A percentile compares a stretch with the other conserved stretches of the same genome.
These are phyloP conservation scores for Cadophora luteo-olivacea DNA, from an alignment of 2,329 filamentous ascomycete species.

Conservation along the genomic window DNA sequence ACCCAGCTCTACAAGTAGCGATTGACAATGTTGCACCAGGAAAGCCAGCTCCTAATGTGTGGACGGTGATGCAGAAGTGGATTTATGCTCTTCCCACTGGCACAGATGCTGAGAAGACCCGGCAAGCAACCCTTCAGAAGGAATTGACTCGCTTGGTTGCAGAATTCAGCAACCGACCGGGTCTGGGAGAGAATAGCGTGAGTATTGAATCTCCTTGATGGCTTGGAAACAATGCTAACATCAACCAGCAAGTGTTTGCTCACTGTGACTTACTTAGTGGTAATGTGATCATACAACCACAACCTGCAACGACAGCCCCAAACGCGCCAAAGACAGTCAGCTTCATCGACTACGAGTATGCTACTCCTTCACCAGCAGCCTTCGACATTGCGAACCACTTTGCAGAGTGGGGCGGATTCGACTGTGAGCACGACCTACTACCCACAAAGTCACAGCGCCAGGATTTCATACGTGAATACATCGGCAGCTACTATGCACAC, in stretches of 20 bases:
- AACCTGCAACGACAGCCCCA: constrained; percentile 40
- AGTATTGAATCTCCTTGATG: constrained; percentile 43
- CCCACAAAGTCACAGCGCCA: constrained; percentile 79
- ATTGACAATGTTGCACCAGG: constrained; percentile 64
- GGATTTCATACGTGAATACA: constrained; percentile 84
- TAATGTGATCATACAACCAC: constrained; percentile 86
- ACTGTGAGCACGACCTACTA: constrained; percentile 86
- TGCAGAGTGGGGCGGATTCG: constrained; percentile 96
- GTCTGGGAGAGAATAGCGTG: constrained; percentile 78
- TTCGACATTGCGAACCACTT: constrained; percentile 99
- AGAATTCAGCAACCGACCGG: constrained; percentile 77
- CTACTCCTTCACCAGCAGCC: constrained; percentile 88
- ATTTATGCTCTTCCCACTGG: constrained; percentile 80
- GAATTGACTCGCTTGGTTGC: constrained; percentile 76
- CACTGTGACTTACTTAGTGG: constrained; percentile 96
- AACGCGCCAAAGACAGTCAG: constrained; percentile 61
- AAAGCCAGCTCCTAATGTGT: constrained; percentile 83
- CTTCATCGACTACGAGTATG: constrained; percentile 99
- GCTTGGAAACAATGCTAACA: constrained; percentile 31
- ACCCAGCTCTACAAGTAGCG: constrained; percentile 49
- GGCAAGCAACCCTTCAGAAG: constrained; percentile 71
- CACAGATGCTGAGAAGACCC: constrained; percentile 71
- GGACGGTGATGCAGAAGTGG: constrained; percentile 97
- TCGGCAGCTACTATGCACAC: constrained; percentile 72
- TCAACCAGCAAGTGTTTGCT: constrained; percentile 78